A percentile compares a stretch with the other conserved stretches of the same genome.
phyloP scores from a whole-genome alignment of 164 flowering plant species.

The Platanus orientalis region DNA sequence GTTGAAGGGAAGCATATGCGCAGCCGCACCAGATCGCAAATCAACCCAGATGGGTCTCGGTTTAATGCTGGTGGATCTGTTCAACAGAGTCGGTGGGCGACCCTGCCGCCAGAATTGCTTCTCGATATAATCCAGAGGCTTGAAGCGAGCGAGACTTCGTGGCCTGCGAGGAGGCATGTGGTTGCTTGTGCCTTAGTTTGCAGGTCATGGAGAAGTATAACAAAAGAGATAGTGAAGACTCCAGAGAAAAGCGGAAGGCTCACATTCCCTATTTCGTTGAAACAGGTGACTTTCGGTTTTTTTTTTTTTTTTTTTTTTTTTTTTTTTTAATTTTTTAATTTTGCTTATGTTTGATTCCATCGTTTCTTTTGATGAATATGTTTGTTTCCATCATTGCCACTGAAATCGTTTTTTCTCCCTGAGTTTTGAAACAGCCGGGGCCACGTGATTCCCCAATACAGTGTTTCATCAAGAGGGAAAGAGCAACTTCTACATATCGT shows the following conservation, averaged over 20 bases:
- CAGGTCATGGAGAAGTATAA: slow-evolving; percentile 60
- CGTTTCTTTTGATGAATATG: too few relatives aligned
- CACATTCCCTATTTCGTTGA: slow-evolving; percentile 76
- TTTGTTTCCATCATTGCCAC: slow-evolving; percentile 1
- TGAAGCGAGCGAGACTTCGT: slow-evolving; percentile 49
- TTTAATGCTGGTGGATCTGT: slow-evolving; percentile 6
- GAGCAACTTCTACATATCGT: slow-evolving; percentile 58
- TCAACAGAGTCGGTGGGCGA: slow-evolving; percentile 69
- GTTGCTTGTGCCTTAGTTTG: slow-evolving; percentile 73
- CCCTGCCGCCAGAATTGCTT: slow-evolving; percentile 71
- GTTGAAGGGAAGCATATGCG: slow-evolving; percentile 46
- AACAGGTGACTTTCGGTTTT: slow-evolving; percentile 45
- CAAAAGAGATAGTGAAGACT: slow-evolving; percentile 57
- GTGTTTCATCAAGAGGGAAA: slow-evolving; percentile 79
- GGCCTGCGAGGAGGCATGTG: slow-evolving; percentile 68
- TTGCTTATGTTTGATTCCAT: background rate
- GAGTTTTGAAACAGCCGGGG: slow-evolving; percentile 45
- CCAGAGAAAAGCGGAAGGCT: slow-evolving; percentile 65
- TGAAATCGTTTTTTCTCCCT: slow-evolving; percentile 6
- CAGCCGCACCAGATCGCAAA: slow-evolving; percentile 40
- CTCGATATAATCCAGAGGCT: slow-evolving; percentile 57
- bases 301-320: background rate
- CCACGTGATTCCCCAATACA: slow-evolving; percentile 74
- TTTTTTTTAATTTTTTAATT: background rate
- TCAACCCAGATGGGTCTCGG: slow-evolving; percentile 42